Evolutionary conservation across 148 eudicot genomes (phyloP).

Genomic region (Polygonum aviculare): DNA sequence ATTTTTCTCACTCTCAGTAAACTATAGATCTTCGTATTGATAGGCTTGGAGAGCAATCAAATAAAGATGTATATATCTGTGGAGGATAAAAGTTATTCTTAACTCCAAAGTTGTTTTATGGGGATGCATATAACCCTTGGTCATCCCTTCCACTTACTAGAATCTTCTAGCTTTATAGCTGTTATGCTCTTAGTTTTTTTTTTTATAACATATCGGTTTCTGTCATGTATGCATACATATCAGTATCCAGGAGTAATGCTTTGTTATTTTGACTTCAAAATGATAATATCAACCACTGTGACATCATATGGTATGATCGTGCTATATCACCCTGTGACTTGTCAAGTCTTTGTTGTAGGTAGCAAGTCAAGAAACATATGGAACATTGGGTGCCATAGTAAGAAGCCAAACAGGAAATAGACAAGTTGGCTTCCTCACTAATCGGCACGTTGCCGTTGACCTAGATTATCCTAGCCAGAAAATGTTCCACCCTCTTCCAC

Average conservation of each 20-base stretch:
- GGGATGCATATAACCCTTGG: not conserved
- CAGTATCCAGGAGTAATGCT: not conserved
- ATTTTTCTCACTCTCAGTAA: not conserved
- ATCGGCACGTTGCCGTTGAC: slow-evolving; percentile 94
- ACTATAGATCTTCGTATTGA: not conserved
- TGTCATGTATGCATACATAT: not conserved
- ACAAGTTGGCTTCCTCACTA: slow-evolving; percentile 94
- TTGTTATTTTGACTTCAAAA: not conserved
- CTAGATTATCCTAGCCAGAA: slow-evolving; percentile 92
- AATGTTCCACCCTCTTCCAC: slow-evolving; percentile 98
- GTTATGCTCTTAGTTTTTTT: not conserved
- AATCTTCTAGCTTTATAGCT: not conserved
- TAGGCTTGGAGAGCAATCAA: not conserved
- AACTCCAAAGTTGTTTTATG: not conserved
- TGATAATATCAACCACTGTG: not conserved
- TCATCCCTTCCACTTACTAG: not conserved
- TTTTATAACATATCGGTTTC: not conserved
- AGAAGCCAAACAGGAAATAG: slow-evolving; percentile 89
- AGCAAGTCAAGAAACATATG: slow-evolving; percentile 94
- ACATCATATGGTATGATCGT: not conserved
- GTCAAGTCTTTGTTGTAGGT: slow-evolving; percentile 31
- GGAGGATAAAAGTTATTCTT: not conserved
- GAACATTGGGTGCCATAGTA: slow-evolving; percentile 94
- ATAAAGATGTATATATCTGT: not conserved
- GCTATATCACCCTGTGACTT: not conserved